Base-by-base conservation (phyloP, 495 filamentous ascomycete genomes). In the Aspergillus bridgeri region DNA sequence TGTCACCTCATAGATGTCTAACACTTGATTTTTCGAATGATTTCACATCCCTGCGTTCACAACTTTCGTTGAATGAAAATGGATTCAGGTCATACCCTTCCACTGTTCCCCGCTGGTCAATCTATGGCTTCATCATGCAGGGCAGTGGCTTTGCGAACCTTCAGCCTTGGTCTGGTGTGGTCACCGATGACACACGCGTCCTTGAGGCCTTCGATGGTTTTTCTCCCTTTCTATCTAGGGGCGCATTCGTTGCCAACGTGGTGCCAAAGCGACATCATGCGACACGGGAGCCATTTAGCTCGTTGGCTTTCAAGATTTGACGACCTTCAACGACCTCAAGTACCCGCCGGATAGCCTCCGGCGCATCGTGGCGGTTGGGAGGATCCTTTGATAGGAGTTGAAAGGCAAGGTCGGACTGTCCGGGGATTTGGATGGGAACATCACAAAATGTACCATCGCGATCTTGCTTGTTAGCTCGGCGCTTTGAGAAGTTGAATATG, bases 221-320 rank as follows among this genome's bases (percentile, higher is more conserved):
- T 72, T 96, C 94, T 6, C 94, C 94, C 72, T 98, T 98, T 56
- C 94, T 75, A 71, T 98, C 95, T 2, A 98, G 79, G 54, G 98
- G 72, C 15, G 90, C 90, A 68, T 95, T 95, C 9, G 90, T 95
- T 0, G 90, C 90, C 25, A 95, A 90, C 3, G 90, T 95, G 19
- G 90, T 95, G 24, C 90, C 90, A 90, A 95, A 93, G 51, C 90
- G 86, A 18, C 21, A 17, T 5, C 6, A 22, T 54, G 93, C 88
- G 42, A 86, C 89, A 50, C 91, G 86, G 61, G 98, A 96, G 38
- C 67, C 67, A 43, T 87, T 84, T 2, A 93, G 95, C 70, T 96
- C 90, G 24, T 98, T 70, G 0, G 91, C 81, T 68, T 90, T 76
- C 17, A 90, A 89, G 25, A 94, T 88, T 45, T 92, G 81, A 48